Conservation (phyloP, 306 rosid genomes). For the Vachellia collinsii region DNA sequence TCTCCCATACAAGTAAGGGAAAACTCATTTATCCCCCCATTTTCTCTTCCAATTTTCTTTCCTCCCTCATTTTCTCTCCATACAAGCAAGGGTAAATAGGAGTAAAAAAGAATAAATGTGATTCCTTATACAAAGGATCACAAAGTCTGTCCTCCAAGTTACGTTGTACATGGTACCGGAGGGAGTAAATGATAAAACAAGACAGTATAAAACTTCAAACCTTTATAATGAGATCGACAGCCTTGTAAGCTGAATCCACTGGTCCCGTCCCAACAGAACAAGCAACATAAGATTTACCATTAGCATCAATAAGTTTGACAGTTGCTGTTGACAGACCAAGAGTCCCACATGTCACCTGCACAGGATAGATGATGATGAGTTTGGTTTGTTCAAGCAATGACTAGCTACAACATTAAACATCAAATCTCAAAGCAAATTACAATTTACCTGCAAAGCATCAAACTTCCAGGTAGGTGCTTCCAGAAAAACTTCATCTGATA, state of each 20-base stretch:
- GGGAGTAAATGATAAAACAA: neutral
- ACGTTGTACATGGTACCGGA: neutral
- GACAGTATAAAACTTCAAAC: constrained; percentile 45
- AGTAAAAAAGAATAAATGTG: neutral
- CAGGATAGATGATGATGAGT: neutral
- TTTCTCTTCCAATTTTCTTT: no score
- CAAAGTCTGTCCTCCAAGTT: neutral
- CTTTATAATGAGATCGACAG: constrained; percentile 85
- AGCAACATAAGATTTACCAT: constrained; percentile 66
- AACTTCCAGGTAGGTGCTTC: constrained; percentile 87
- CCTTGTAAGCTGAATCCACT: constrained; percentile 97
- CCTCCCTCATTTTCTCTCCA: no score
- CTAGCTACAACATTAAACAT: neutral
- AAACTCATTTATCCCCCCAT: no score
- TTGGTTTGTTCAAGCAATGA: constrained; percentile 17
- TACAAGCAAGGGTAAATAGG: no score
- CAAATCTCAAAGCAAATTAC: constrained; percentile 31
- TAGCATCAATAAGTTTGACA: constrained; percentile 63
- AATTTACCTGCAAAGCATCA: constrained; percentile 77
- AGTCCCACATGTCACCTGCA: constrained; percentile 88
- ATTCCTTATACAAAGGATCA: no score
- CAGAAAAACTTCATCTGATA: constrained; percentile 93
- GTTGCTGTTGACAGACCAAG: constrained; percentile 93
- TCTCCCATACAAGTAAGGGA: no score
- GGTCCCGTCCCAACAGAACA: constrained; percentile 97